A percentile compares a stretch with the other conserved stretches of the same genome.
These are phyloP conservation scores for Fraxinus albicans DNA, from an alignment of 305 asterid species.

Conservation along the genomic window DNA sequence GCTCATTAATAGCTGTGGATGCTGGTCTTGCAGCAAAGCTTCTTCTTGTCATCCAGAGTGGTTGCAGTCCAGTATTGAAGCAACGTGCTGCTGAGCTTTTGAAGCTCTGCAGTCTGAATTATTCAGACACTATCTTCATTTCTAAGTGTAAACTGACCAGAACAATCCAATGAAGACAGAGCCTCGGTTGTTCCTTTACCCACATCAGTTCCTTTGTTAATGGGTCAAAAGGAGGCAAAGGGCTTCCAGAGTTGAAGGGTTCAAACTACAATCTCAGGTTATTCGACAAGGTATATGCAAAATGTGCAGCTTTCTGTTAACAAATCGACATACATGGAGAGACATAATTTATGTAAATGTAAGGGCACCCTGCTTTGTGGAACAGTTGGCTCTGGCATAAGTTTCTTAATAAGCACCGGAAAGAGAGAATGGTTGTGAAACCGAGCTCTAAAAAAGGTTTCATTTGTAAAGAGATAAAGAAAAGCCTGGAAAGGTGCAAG, in stretches of 20 bases:
- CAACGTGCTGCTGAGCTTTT: conserved; percentile 60
- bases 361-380: conserved; percentile 3
- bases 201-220: background rate
- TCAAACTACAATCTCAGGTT: background rate
- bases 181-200: background rate
- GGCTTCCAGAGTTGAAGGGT: background rate
- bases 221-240: background rate
- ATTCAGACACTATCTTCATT: conserved; percentile 49
- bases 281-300: background rate
- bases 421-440: conserved; percentile 7
- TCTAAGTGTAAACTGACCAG: conserved; percentile 64
- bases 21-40: conserved; percentile 65
- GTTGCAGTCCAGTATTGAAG: conserved; percentile 44
- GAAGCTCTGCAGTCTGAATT: conserved; percentile 61
- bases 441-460: conserved; percentile 13
- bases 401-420: conserved; percentile 32
- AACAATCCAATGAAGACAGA: conserved; percentile 45
- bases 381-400: background rate
- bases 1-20: conserved; percentile 50
- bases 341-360: conserved; percentile 18
- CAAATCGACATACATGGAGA: conserved; percentile 21
- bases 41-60: conserved; percentile 63
- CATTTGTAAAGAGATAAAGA: conserved; percentile 37
- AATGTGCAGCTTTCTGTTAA: background rate
- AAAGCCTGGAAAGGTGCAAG: conserved; percentile 15